Base-by-base conservation (phyloP, 1,139 yeast genomes). In the Hemisphaericaspora xylanilytica region DNA sequence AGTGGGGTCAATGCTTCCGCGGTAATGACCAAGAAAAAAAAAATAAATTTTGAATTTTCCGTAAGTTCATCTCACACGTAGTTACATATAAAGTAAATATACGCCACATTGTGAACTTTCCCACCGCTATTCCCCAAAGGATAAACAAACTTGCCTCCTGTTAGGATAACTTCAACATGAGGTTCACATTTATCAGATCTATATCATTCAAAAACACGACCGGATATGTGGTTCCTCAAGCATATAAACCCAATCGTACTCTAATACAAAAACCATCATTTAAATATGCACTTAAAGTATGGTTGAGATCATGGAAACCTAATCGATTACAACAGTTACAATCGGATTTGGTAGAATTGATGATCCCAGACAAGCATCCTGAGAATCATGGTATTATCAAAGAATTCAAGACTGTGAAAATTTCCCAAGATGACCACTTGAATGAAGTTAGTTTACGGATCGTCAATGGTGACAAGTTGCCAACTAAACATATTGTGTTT, bases 401-500 rank as follows among this genome's bases (percentile, higher is more conserved):
- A 22, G 54, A 41, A 2, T 55, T 46, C 34, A 57, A 47, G 26
- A 48, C 53, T 28, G 56, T 64, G 1, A 43, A 46, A 3, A 55
- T 69, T 11, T 47, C 51, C 2, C 61, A 61, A 2, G 33, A 36
- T 3, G 59, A 67, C 41, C 47, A 49, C 42, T 63, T 70, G 25
- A 69, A 70, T 40, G 75, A 71, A 39, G 52, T 71, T 3, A 50
- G 63, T 16, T 53, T 73, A 37, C 59, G 63, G 27, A 51, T 65
- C 24, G 48, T 50, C 3, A 66, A 65, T 28, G 41, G 52, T 32
- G 34, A 44, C 2, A 27, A 39, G 0, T 50, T 51, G 4, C 53
- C 53, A 13, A 52, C 56, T 3, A 63, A 61, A 51, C 76, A 77
- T 47, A 51, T 84, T 17, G 88, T 89, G 4, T 69, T 92, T 51